These are phyloP conservation scores for Trypanosoma lewisi DNA, from an alignment of 208 protist species.

Conservation along the genomic window DNA sequence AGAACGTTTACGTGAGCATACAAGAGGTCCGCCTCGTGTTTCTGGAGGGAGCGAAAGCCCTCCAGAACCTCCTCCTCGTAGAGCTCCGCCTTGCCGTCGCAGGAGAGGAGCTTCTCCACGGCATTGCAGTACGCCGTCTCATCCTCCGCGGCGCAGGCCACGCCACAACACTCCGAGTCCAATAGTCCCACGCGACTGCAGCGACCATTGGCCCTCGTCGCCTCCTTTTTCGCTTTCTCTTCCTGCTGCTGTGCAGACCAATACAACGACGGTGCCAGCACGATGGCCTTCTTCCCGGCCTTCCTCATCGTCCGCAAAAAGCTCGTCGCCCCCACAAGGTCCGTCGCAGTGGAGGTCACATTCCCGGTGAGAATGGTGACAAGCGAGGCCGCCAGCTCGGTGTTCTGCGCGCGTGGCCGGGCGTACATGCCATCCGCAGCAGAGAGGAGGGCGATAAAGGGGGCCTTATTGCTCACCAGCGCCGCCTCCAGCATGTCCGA, in stretches of 20 bases:
- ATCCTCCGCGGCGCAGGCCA: constrained; percentile 24
- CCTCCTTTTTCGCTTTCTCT: too few species aligned
- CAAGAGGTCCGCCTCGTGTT: constrained; percentile 42
- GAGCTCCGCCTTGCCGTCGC: constrained; percentile 41
- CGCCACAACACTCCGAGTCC: constrained; percentile 56
- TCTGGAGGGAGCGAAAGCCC: constrained; percentile 36
- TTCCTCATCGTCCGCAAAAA: constrained; percentile 49
- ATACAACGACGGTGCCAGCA: constrained; percentile 50
- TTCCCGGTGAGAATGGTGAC: constrained; percentile 62
- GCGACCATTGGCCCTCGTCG: constrained; percentile 1
- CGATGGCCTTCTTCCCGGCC: constrained; percentile 29
- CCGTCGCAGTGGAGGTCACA: constrained; percentile 17
- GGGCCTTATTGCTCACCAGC: constrained; percentile 61
- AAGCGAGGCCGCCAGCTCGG: constrained; percentile 19
- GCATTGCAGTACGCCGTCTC: constrained; percentile 54
- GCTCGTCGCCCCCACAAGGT: constrained; percentile 33
- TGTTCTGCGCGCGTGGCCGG: constrained; percentile 18
- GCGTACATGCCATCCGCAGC: constrained; percentile 35
- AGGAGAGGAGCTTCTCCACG: constrained; percentile 53
- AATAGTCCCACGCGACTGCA: constrained; percentile 49
- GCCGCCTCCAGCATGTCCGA: constrained; percentile 30
- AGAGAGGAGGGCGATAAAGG: constrained; percentile 51
- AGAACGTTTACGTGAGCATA: constrained; percentile 53
- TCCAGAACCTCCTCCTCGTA: constrained; percentile 46
- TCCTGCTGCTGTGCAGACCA: constrained; percentile 42